Conservation (phyloP, 1,284 basidiomycete genomes). For the Pulchroboletus neoregius region DNA sequence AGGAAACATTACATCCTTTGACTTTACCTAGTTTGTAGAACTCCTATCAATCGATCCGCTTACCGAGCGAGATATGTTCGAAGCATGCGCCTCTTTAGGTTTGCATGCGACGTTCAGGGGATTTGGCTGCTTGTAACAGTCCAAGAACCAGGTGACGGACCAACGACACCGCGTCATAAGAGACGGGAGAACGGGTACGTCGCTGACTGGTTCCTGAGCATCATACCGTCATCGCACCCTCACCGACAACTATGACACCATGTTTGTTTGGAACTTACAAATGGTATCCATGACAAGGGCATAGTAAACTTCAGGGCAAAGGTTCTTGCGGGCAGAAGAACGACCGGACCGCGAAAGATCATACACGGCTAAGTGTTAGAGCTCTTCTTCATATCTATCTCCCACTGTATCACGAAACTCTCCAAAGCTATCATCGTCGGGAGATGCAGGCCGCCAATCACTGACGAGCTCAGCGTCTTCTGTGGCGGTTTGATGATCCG, state of each 20-base stretch:
- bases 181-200: neutral
- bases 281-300: slow-evolving; percentile 4
- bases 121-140: neutral
- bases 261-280: slow-evolving; percentile 9
- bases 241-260: slow-evolving; percentile 1
- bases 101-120: neutral
- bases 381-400: slow-evolving; percentile 33
- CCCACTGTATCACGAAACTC: slow-evolving; percentile 9
- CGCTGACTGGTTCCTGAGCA: slow-evolving; percentile 6
- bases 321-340: neutral
- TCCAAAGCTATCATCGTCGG: slow-evolving; percentile 21
- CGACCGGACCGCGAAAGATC: slow-evolving; percentile 6
- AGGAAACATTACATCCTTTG: neutral
- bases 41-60: slow-evolving; percentile 14
- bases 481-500: slow-evolving; percentile 1
- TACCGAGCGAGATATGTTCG: slow-evolving; percentile 8
- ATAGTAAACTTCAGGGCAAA: neutral
- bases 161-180: slow-evolving; percentile 27
- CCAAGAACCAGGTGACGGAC: slow-evolving; percentile 11
- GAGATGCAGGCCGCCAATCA: slow-evolving; percentile 39
- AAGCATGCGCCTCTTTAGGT: neutral
- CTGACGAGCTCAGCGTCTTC: slow-evolving; percentile 33
- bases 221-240: neutral
- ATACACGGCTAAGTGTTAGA: slow-evolving; percentile 12
- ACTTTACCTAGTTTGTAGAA: slow-evolving; percentile 4